Percentiles rank a stretch among this genome's conserved stretches.
Evolutionary conservation across 768 basidiomycete species (phyloP).

Genomic region (Boletus pseudo-olivaceus): DNA sequence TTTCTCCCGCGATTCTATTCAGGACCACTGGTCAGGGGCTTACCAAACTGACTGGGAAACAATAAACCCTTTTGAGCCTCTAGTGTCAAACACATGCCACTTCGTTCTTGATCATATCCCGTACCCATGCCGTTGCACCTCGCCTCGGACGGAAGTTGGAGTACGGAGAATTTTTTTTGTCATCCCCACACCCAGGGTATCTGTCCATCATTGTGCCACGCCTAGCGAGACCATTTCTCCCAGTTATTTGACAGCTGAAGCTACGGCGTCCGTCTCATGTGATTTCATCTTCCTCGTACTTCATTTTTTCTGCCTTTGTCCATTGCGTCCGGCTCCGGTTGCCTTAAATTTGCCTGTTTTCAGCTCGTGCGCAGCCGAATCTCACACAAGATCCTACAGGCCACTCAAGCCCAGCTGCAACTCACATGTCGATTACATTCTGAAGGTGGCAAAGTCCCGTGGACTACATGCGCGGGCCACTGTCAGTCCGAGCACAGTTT

Average conservation of each 20-base stretch:
- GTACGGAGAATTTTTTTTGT: neutral
- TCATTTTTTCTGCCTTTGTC: no score
- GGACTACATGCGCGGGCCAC: neutral
- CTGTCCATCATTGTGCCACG: neutral
- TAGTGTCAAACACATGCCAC: neutral
- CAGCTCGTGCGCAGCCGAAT: neutral
- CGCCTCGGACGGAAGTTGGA: neutral
- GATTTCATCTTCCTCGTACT: neutral
- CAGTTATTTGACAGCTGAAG: neutral
- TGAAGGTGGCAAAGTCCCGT: neutral
- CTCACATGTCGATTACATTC: neutral
- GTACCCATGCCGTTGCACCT: neutral
- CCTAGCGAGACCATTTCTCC: neutral
- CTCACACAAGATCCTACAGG: neutral
- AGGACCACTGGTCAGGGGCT: neutral
- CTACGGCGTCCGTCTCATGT: neutral
- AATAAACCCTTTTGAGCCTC: neutral
- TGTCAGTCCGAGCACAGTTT: neutral
- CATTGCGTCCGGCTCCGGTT: neutral
- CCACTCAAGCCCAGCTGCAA: neutral
- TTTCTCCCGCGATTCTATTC: constrained; percentile 9
- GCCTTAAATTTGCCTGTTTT: neutral
- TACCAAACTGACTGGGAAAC: constrained; percentile 1
- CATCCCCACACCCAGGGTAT: neutral
- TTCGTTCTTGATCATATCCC: neutral